Evolutionary conservation across 345 rosid genomes (phyloP).

Genomic region (Bruguiera gymnorhiza): DNA sequence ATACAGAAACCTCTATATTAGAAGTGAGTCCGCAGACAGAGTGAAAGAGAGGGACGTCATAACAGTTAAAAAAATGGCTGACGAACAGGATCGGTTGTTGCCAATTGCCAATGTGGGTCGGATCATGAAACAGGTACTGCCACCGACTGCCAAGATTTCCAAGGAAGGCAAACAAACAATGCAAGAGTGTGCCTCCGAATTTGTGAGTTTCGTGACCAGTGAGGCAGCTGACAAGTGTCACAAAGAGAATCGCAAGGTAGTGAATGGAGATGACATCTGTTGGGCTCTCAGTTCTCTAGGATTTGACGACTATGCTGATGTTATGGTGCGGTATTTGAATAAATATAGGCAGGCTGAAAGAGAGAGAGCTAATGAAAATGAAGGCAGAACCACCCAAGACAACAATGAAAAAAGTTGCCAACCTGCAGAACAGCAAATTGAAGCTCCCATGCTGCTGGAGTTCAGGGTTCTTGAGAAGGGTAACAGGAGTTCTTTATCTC

Average conservation of each 20-base stretch:
- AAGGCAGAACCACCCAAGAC: slow-evolving; percentile 22
- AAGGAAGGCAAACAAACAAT: slow-evolving; percentile 75
- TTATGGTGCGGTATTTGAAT: slow-evolving; percentile 54
- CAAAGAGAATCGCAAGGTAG: slow-evolving; percentile 81
- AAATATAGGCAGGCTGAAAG: slow-evolving; percentile 63
- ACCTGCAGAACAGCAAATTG: slow-evolving; percentile 10
- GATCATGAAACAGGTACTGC: slow-evolving; percentile 72
- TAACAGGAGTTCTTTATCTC: slow-evolving; percentile 25
- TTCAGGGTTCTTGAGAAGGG: slow-evolving; percentile 54
- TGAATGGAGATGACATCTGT: slow-evolving; percentile 80
- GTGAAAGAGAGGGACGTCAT: background rate
- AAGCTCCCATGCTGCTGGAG: slow-evolving; percentile 20
- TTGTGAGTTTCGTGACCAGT: slow-evolving; percentile 76
- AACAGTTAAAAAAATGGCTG: slow-evolving; percentile 32
- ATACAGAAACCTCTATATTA: too few relatives aligned
- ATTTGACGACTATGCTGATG: slow-evolving; percentile 67
- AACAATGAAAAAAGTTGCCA: slow-evolving; percentile 18
- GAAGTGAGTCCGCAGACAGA: too few relatives aligned
- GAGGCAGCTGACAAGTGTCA: slow-evolving; percentile 85
- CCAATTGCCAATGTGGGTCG: slow-evolving; percentile 81
- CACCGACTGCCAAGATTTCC: slow-evolving; percentile 74
- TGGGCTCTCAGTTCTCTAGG: slow-evolving; percentile 79
- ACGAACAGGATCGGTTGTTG: slow-evolving; percentile 57
- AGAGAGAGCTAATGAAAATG: slow-evolving; percentile 42
- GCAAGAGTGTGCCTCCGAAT: slow-evolving; percentile 86